Conservation (phyloP, 805 yeast genomes). For the Sugiyamaella valdiviana region DNA sequence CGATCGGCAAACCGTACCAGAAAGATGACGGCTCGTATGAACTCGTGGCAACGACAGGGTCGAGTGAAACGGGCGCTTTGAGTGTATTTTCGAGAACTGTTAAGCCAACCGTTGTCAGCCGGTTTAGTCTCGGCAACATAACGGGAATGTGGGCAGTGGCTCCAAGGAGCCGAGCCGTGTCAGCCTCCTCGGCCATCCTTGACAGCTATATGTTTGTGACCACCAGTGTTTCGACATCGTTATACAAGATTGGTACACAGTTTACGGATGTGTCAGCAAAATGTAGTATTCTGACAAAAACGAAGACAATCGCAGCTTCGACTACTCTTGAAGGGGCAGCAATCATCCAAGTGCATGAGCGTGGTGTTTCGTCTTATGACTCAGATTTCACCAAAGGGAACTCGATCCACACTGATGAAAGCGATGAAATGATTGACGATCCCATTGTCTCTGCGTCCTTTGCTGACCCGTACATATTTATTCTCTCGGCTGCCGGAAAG, state of each 20-base stretch:
- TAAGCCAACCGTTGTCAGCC: constrained; percentile 60
- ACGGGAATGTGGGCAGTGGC: constrained; percentile 17
- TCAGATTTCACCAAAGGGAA: constrained; percentile 11
- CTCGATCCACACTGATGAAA: not conserved
- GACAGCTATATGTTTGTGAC: constrained; percentile 66
- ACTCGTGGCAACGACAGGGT: constrained; percentile 65
- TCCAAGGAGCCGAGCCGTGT: constrained; percentile 12
- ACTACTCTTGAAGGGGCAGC: constrained; percentile 49
- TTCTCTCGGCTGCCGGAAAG: constrained; percentile 24
- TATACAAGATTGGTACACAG: constrained; percentile 30
- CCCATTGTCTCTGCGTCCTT: constrained; percentile 21
- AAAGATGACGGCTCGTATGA: constrained; percentile 43
- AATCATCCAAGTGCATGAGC: constrained; percentile 69
- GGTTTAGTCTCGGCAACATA: constrained; percentile 71
- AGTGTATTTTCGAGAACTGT: constrained; percentile 62
- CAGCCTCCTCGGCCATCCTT: constrained; percentile 31
- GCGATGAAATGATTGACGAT: constrained; percentile 7
- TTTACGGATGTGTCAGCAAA: constrained; percentile 40
- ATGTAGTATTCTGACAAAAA: constrained; percentile 54
- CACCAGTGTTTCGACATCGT: constrained; percentile 45
- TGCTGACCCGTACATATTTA: constrained; percentile 22
- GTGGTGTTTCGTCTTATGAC: constrained; percentile 51
- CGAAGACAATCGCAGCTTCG: constrained; percentile 61
- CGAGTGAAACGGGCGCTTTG: constrained; percentile 47
- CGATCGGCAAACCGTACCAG: constrained; percentile 49